Evolutionary conservation across 495 filamentous ascomycete genomes (phyloP).

Genomic region (Penicillium coffeae): DNA sequence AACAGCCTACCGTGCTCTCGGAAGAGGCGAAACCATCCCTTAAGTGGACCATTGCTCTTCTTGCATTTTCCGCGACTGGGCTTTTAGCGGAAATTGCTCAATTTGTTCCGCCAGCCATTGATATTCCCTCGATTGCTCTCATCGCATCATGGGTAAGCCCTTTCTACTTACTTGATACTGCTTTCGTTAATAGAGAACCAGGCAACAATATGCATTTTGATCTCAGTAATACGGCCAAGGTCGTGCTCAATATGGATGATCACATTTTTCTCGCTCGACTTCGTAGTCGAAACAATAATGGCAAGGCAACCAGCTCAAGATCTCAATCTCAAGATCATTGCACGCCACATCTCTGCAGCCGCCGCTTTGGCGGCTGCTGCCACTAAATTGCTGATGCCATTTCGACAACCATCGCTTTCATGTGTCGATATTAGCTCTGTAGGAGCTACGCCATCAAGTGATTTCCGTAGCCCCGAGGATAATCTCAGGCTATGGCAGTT

Average conservation of each 20-base stretch:
- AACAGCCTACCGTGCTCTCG: conserved; percentile 24
- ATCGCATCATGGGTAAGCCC: conserved; percentile 47
- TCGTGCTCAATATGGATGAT: conserved; percentile 36
- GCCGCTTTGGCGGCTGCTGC: conserved; percentile 42
- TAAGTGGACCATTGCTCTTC: conserved; percentile 33
- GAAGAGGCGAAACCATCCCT: conserved; percentile 24
- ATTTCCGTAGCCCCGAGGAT: conserved; percentile 77
- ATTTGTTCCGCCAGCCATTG: conserved; percentile 26
- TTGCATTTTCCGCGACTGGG: conserved; percentile 39
- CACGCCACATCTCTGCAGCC: conserved; percentile 37
- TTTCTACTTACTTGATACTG: background rate
- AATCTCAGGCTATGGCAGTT: conserved; percentile 75
- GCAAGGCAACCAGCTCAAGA: conserved; percentile 21
- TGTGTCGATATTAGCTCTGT: conserved; percentile 58
- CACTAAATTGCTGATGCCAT: conserved; percentile 65
- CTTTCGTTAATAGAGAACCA: conserved; percentile 19
- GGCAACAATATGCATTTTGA: conserved; percentile 42
- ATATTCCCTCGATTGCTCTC: conserved; percentile 26
- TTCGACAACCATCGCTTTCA: conserved; percentile 58
- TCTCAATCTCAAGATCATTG: conserved; percentile 27
- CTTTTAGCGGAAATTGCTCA: conserved; percentile 38
- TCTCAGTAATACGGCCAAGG: conserved; percentile 47
- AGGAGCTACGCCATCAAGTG: conserved; percentile 51
- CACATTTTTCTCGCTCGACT: conserved; percentile 27
- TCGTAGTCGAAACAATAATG: conserved; percentile 39